Evolutionary conservation across 345 rosid genomes (phyloP).

Genomic region (Turritis glabra): DNA sequence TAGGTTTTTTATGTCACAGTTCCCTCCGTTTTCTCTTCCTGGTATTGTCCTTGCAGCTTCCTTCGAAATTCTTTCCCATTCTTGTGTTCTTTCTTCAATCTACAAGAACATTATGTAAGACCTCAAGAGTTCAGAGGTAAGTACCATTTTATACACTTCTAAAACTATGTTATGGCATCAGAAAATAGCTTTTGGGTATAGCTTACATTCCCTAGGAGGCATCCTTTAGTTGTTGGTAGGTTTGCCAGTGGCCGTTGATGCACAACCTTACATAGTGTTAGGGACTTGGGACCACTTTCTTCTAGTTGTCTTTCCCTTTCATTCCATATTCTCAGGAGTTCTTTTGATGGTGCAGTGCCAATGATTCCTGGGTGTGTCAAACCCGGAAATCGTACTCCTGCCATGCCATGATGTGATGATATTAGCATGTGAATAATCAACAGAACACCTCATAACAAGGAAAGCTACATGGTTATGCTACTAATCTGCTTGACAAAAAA

Average conservation of each 20-base stretch:
- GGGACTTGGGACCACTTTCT: slow-evolving; percentile 54
- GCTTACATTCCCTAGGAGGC: slow-evolving; percentile 67
- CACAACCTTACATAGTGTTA: slow-evolving; percentile 74
- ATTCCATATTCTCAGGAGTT: slow-evolving; percentile 78
- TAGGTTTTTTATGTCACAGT: slow-evolving; percentile 89
- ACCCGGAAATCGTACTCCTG: slow-evolving; percentile 89
- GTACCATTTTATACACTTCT: not conserved
- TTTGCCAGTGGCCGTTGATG: slow-evolving; percentile 78
- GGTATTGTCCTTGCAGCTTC: slow-evolving; percentile 92
- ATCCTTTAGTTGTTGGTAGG: slow-evolving; percentile 75
- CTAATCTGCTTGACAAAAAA: not conserved
- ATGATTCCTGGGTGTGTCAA: slow-evolving; percentile 85
- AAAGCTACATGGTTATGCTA: not conserved
- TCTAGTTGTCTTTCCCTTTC: slow-evolving; percentile 72
- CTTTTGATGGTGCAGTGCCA: slow-evolving; percentile 87
- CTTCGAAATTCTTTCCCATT: slow-evolving; percentile 72
- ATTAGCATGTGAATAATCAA: not conserved
- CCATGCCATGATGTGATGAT: not conserved
- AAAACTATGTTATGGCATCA: not conserved
- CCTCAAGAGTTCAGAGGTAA: not conserved
- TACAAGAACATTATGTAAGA: slow-evolving; percentile 31
- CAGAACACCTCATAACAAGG: not conserved
- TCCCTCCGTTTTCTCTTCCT: slow-evolving; percentile 96
- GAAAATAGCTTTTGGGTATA: not conserved
- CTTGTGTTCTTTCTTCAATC: slow-evolving; percentile 64